These are phyloP conservation scores for Fomitopsis betulina DNA, from an alignment of 1,284 basidiomycete genomes.

Conservation along the genomic window DNA sequence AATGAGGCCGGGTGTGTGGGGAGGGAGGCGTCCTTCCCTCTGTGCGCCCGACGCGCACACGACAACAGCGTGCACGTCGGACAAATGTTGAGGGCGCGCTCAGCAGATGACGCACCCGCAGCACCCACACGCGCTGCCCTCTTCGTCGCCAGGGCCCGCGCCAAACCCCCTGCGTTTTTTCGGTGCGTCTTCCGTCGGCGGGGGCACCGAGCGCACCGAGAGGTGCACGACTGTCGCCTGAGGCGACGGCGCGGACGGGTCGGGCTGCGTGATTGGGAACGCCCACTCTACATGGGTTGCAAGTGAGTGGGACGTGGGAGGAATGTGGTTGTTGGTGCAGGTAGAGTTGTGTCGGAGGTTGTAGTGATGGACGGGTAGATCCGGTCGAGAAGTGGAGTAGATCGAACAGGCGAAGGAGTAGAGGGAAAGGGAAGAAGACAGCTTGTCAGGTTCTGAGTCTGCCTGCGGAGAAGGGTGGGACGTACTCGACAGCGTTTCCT, in stretches of 20 bases:
- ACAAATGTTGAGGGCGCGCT: background rate
- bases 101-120: constrained; percentile 26
- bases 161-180: constrained; percentile 32
- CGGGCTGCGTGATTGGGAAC: constrained; percentile 42
- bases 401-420: too few relatives aligned
- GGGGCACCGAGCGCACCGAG: constrained; percentile 65
- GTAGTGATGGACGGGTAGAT: background rate
- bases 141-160: constrained; percentile 12
- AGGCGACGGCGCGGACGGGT: constrained; percentile 23
- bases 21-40: too few relatives aligned
- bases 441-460: background rate
- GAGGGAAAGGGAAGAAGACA: constrained; percentile 1
- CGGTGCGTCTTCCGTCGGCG: constrained; percentile 43
- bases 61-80: too few relatives aligned
- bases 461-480: constrained; percentile 17
- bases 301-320: background rate
- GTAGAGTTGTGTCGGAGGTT: background rate
- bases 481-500: constrained; percentile 71
- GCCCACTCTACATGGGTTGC: constrained; percentile 37
- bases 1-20: too few relatives aligned
- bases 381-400: background rate
- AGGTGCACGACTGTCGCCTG: constrained; percentile 75
- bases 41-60: too few relatives aligned
- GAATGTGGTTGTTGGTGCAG: too few relatives aligned
- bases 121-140: constrained; percentile 17